Evolutionary conservation across 179 eudicot species (phyloP).

Genomic region (Amaranthus tricolor): DNA sequence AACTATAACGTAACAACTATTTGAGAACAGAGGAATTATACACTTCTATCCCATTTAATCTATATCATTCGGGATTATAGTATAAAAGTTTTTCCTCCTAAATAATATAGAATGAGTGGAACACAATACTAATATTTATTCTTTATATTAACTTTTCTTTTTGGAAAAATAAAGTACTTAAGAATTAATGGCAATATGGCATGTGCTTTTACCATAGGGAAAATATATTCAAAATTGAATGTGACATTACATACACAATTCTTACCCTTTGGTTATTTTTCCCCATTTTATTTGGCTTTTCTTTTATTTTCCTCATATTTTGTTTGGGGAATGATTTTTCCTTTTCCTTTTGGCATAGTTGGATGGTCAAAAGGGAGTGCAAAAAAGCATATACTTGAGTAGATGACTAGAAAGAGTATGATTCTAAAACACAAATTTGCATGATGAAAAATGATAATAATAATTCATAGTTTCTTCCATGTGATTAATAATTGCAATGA

Average conservation of each 20-base stretch:
- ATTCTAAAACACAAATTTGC: conserved; percentile 19
- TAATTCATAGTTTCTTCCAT: conserved; percentile 16
- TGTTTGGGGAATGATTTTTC: not conserved
- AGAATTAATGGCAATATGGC: not conserved
- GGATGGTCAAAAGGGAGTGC: conserved; percentile 37
- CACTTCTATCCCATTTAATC: no score
- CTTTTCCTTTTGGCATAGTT: conserved; percentile 22
- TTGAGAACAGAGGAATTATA: no score
- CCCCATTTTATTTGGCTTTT: conserved; percentile 9
- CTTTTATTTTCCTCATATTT: not conserved
- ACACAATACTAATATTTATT: no score
- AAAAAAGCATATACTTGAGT: conserved; percentile 26
- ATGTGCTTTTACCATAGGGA: conserved; percentile 8
- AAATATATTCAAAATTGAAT: conserved; percentile 21
- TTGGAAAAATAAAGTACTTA: not conserved
- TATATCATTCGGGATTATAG: no score
- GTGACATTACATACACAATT: conserved; percentile 24
- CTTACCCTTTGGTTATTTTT: conserved; percentile 1
- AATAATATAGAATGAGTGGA: conserved; percentile 9
- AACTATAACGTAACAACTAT: no score
- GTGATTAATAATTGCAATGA: conserved; percentile 17
- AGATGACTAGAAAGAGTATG: conserved; percentile 16
- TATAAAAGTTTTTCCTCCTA: not conserved
- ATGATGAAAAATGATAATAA: conserved; percentile 32
- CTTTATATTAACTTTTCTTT: not conserved